These are phyloP conservation scores for Naganishia friedmannii DNA, from an alignment of 768 basidiomycete species.

Conservation along the genomic window DNA sequence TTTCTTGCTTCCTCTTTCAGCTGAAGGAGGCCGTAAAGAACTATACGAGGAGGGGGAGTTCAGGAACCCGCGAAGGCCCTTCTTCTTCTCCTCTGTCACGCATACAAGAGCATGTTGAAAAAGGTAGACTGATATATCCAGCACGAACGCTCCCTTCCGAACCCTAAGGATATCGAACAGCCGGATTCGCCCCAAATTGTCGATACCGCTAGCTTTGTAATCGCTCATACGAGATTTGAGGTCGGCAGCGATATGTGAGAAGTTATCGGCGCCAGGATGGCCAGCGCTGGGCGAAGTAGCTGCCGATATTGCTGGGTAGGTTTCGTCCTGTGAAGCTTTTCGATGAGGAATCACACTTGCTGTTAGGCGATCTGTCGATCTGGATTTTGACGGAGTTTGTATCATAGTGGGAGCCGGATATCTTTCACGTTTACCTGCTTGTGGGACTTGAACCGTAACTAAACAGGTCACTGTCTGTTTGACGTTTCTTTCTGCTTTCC, in stretches of 20 bases:
- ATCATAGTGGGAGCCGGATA: constrained; percentile 35
- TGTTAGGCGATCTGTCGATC: neutral
- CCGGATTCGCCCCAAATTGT: constrained; percentile 73
- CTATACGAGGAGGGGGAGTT: constrained; percentile 52
- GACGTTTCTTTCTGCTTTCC: constrained; percentile 59
- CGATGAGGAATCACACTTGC: neutral
- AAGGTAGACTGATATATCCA: constrained; percentile 93
- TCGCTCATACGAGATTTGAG: constrained; percentile 85
- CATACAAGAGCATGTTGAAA: constrained; percentile 98
- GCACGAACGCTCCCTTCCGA: constrained; percentile 78
- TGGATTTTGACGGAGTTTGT: constrained; percentile 1
- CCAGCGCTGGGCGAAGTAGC: constrained; percentile 1
- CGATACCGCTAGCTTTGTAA: constrained; percentile 90
- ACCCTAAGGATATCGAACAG: constrained; percentile 91
- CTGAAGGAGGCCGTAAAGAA: constrained; percentile 16
- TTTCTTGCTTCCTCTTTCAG: constrained; percentile 21
- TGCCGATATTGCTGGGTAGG: neutral
- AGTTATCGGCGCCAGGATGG: constrained; percentile 55
- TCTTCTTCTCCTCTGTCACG: constrained; percentile 93
- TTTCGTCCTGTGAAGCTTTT: neutral
- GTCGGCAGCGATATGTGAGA: constrained; percentile 80
- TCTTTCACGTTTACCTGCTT: constrained; percentile 39
- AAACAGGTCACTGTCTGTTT: constrained; percentile 90
- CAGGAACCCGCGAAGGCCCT: constrained; percentile 70
- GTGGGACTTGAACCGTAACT: constrained; percentile 83